Evolutionary conservation across 352 stramenopile species (phyloP).

Genomic region (Blastocystis sp.): DNA sequence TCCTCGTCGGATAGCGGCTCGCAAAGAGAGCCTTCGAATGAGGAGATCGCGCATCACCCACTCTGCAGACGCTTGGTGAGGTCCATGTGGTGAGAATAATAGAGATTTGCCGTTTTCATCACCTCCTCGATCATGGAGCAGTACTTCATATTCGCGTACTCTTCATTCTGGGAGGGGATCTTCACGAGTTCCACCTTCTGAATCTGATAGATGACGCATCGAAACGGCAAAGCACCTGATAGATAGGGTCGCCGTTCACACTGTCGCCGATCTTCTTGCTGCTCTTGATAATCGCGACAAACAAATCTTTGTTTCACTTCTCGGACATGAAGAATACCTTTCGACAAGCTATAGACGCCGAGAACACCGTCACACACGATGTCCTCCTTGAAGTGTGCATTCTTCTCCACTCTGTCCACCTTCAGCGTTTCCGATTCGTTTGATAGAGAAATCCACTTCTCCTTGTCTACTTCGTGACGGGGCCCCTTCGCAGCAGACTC

Average conservation of each 20-base stretch:
- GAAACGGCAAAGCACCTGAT: constrained; percentile 10
- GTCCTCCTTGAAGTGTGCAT: neutral
- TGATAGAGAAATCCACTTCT: neutral
- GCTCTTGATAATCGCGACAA: constrained; percentile 30
- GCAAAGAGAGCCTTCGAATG: neutral
- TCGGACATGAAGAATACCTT: neutral
- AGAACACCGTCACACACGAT: constrained; percentile 37
- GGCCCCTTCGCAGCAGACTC: neutral
- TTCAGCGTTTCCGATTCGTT: neutral
- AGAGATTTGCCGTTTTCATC: constrained; percentile 72
- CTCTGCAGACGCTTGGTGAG: constrained; percentile 36
- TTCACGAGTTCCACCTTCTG: constrained; percentile 32
- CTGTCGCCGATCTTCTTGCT: constrained; percentile 7
- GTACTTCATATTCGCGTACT: constrained; percentile 69
- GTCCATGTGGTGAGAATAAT: constrained; percentile 79
- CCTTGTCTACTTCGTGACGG: neutral
- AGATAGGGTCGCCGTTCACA: constrained; percentile 15
- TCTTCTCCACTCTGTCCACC: neutral
- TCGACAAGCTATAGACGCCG: constrained; percentile 34
- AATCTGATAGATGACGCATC: neutral
- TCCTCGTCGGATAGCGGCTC: constrained; percentile 31
- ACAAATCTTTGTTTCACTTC: constrained; percentile 14
- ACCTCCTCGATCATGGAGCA: constrained; percentile 71
- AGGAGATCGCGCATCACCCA: neutral
- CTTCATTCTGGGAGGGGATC: constrained; percentile 1